Base-by-base conservation (phyloP, 176 grass and related monocot species). In the Rhynchospora breviuscula region DNA sequence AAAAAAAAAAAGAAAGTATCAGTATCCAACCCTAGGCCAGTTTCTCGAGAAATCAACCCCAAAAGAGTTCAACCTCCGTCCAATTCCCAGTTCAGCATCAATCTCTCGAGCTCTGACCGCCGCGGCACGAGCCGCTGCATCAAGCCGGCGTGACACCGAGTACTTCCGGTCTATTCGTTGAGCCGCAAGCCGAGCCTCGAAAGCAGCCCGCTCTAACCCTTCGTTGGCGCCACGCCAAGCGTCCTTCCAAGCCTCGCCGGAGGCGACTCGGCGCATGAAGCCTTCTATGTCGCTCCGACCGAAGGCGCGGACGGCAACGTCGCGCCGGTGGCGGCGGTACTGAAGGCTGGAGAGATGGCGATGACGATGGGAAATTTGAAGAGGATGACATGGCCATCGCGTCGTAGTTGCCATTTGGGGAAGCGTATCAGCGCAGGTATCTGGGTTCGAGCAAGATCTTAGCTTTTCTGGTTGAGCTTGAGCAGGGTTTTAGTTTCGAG, bases 21-120 rank as follows among this genome's bases (percentile, higher is more conserved):
- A 51, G 71, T 68, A 81, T 44, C 35, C 18, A 88, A 99, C 96
- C 88, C 89, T 95, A 62, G 96, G 96, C 89, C 89, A 99, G 75
- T 95, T 99, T 79, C 96, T 87, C 49, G 89, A 91, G 83, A 99
- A 99, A 82, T 99, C 91, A 13, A 91, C 83, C 44, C 91, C 90
- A 86, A 99, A 99, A 48, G 93, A 90, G 13, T 92, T 87, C 91
- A 91, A 99, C 52, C 86, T 59, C 75, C 88, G 86, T 6, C 88
- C 91, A 86, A 99, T 87, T 49, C 96, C 93, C 11, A 95, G 83
- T 86, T 99, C 96, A 8, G 83, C 59, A 49, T 99, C 96, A 76
- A 99, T 85, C 85, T 95, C 96, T 6, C 85, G 67, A 4, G 85
- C 88, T 19, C 93, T 93, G 11, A 52, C 62, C 8, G 84, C 59